phyloP scores from a whole-genome alignment of 108 stramenopile genomes.

The Cyclotella kingstonii region DNA sequence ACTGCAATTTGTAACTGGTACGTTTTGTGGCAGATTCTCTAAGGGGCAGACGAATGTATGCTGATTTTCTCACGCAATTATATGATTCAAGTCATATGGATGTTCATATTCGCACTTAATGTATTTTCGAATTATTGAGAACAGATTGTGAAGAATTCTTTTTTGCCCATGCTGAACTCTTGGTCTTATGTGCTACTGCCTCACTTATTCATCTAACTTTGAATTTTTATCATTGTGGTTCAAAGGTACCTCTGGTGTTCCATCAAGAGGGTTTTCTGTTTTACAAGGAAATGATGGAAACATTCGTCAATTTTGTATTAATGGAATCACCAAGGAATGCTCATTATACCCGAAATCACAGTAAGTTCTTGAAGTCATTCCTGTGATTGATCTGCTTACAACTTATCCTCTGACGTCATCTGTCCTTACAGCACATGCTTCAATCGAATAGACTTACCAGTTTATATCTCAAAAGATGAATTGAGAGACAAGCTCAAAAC shows the following conservation, averaged over 20 bases:
- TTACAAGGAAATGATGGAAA: conserved; percentile 95
- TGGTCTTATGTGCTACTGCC: too few relatives aligned
- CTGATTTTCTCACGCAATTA: too few relatives aligned
- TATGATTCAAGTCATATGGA: too few relatives aligned
- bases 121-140: too few relatives aligned
- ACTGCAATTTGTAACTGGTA: conserved; percentile 91
- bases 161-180: neutral
- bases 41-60: too few relatives aligned
- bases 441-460: conserved; percentile 95
- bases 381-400: neutral
- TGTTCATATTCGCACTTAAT: too few relatives aligned
- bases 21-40: too few relatives aligned
- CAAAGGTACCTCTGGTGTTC: conserved; percentile 88
- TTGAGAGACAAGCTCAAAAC: conserved; percentile 81
- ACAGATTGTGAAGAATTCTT: neutral
- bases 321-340: conserved; percentile 62
- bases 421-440: conserved; percentile 79
- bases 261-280: conserved; percentile 90
- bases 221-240: neutral
- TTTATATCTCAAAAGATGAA: conserved; percentile 82
- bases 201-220: neutral
- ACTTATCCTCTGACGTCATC: neutral
- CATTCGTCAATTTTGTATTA: conserved; percentile 93
- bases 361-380: conserved; percentile 20
- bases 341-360: conserved; percentile 90